Conservation (phyloP, 23 red algal species). For the Agarophyton chilense region DNA sequence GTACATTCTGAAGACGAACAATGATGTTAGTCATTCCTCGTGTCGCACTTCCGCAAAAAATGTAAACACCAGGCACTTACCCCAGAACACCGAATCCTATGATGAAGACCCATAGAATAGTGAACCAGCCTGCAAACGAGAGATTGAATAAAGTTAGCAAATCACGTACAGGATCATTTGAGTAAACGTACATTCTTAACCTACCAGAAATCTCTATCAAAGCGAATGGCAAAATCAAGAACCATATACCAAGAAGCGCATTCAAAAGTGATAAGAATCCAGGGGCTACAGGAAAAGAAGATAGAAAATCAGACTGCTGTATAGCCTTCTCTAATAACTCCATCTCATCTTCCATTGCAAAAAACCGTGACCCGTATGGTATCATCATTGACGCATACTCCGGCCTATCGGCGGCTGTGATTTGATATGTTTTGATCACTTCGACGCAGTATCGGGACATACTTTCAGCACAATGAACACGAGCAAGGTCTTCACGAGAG, state of each 20-base stretch:
- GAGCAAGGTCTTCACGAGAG: conserved; percentile 16
- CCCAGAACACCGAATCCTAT: conserved; percentile 32
- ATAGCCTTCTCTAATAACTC: not conserved
- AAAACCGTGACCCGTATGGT: too few relatives aligned
- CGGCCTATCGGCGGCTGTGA: too few relatives aligned
- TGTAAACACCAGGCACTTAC: not conserved
- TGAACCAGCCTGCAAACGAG: conserved; percentile 23
- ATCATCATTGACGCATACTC: too few relatives aligned
- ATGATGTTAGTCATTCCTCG: not conserved
- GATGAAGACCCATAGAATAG: conserved; percentile 10
- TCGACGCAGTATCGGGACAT: conserved; percentile 27
- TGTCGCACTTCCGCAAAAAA: not conserved
- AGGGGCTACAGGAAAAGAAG: conserved; percentile 1
- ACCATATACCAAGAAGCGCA: conserved; percentile 41
- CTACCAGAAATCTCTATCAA: conserved; percentile 31
- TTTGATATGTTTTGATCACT: not conserved
- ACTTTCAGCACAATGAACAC: conserved; percentile 4
- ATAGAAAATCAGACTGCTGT: not conserved
- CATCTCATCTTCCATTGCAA: not conserved
- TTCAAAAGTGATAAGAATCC: conserved; percentile 6
- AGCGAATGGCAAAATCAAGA: conserved; percentile 34
- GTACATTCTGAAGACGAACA: conserved; percentile 3
- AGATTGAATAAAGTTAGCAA: not conserved
- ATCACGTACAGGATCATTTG: not conserved
- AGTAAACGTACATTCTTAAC: not conserved